phyloP scores from a whole-genome alignment of 495 filamentous ascomycete species.

The Parathielavia hyrcaniae region DNA sequence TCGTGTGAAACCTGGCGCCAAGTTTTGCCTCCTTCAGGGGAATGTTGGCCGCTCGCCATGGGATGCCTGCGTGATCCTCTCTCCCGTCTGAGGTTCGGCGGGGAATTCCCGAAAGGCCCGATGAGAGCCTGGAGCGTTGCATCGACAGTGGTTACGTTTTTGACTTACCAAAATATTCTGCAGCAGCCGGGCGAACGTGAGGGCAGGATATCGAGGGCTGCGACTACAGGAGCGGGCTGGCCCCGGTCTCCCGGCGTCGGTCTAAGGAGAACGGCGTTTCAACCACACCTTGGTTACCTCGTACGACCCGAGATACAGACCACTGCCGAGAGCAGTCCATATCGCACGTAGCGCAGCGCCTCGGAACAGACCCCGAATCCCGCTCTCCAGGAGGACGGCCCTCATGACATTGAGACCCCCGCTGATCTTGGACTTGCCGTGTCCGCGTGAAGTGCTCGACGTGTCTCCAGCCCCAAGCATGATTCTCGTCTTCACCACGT shows the following conservation, averaged over 20 bases:
- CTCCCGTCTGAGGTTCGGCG: not conserved
- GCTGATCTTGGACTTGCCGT: not conserved
- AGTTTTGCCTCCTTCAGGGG: not conserved
- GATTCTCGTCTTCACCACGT: constrained; percentile 78
- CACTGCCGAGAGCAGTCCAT: constrained; percentile 76
- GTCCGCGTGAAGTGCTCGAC: constrained; percentile 16
- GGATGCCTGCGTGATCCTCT: not conserved
- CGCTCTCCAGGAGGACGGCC: constrained; percentile 56
- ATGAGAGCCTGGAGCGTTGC: not conserved
- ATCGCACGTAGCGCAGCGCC: constrained; percentile 68
- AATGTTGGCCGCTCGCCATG: not conserved
- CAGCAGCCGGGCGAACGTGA: no score
- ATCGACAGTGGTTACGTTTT: no score
- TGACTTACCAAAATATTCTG: no score
- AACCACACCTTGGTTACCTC: constrained; percentile 71
- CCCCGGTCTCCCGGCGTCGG: not conserved
- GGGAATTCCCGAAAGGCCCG: not conserved
- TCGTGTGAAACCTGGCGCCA: not conserved
- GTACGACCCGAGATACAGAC: constrained; percentile 80
- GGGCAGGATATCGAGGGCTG: no score
- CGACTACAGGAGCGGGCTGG: no score
- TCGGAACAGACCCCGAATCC: constrained; percentile 65
- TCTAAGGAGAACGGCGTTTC: constrained; percentile 24
- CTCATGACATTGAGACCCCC: constrained; percentile 52
- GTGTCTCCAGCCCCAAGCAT: constrained; percentile 51